Evolutionary conservation across 495 filamentous ascomycete genomes (phyloP).

Genomic region (Rhypophila decipiens): DNA sequence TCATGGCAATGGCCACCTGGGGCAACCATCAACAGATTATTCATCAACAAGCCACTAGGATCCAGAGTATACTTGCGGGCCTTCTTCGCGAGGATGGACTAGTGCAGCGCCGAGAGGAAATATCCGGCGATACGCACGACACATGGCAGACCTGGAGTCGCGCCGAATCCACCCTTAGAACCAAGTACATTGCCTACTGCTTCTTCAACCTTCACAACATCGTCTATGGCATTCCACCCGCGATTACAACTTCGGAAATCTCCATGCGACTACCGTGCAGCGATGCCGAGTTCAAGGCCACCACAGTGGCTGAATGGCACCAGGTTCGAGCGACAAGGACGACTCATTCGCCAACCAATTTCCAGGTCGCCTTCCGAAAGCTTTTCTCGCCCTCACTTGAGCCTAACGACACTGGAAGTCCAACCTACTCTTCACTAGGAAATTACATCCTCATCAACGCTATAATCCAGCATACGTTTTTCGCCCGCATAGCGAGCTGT

Average conservation of each 20-base stretch:
- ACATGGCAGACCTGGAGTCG: constrained; percentile 33
- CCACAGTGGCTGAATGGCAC: constrained; percentile 40
- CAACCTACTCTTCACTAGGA: constrained; percentile 36
- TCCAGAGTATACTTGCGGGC: constrained; percentile 6
- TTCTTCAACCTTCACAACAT: constrained; percentile 51
- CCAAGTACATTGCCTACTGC: constrained; percentile 48
- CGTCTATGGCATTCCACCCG: constrained; percentile 49
- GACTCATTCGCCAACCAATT: background rate
- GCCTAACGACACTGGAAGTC: background rate
- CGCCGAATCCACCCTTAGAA: constrained; percentile 43
- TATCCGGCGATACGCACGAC: constrained; percentile 3
- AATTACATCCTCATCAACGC: constrained; percentile 52
- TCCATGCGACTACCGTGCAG: constrained; percentile 45
- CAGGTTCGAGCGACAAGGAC: constrained; percentile 3
- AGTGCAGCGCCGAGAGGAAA: too few relatives aligned
- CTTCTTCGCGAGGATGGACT: constrained; percentile 7
- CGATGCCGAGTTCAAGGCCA: constrained; percentile 47
- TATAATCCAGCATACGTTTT: constrained; percentile 25
- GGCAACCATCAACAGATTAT: constrained; percentile 2
- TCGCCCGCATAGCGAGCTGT: background rate
- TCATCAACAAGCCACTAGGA: constrained; percentile 1
- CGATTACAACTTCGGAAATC: constrained; percentile 45
- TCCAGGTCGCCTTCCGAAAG: background rate
- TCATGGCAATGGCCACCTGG: constrained; percentile 12
- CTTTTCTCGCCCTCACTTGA: background rate